Evolutionary conservation across 2,329 filamentous ascomycete genomes (phyloP).

Genomic region (Hirsutella rhossiliensis): DNA sequence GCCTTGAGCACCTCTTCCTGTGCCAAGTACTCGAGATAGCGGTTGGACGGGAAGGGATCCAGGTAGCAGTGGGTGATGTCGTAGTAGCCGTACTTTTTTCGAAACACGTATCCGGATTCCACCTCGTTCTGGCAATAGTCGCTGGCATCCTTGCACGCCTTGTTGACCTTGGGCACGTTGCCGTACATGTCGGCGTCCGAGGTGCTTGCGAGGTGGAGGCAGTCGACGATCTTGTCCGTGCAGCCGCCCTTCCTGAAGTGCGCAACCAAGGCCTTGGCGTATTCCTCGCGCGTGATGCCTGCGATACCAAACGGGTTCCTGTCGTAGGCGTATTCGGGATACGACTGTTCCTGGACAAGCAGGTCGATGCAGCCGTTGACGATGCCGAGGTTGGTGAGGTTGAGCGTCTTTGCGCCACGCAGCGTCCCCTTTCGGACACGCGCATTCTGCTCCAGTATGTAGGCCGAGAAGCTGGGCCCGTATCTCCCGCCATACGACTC

Average conservation of each 20-base stretch:
- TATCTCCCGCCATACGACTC: conserved; percentile 63
- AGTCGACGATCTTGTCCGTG: conserved; percentile 36
- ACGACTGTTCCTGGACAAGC: conserved; percentile 44
- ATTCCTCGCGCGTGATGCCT: conserved; percentile 35
- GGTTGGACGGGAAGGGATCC: conserved; percentile 48
- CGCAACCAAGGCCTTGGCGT: conserved; percentile 12
- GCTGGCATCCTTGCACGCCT: conserved; percentile 40
- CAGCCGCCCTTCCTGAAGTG: conserved; percentile 34
- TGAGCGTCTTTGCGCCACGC: conserved; percentile 2
- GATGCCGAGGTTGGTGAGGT: conserved; percentile 52
- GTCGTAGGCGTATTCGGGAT: conserved; percentile 44
- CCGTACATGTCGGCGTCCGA: conserved; percentile 35
- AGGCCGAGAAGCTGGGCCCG: conserved; percentile 47
- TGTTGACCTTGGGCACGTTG: conserved; percentile 30
- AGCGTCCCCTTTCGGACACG: conserved; percentile 25
- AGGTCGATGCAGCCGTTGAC: conserved; percentile 59
- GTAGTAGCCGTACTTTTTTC: conserved; percentile 29
- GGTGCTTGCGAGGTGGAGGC: conserved; percentile 23
- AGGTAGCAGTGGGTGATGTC: conserved; percentile 43
- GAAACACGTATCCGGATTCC: conserved; percentile 10
- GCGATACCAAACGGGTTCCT: conserved; percentile 48
- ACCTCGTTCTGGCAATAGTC: conserved; percentile 39
- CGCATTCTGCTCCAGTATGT: conserved; percentile 52
- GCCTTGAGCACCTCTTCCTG: conserved; percentile 40
- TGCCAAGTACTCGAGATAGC: conserved; percentile 43